A percentile compares a stretch with the other conserved stretches of the same genome.
phyloP scores from a whole-genome alignment of 225 moss, liverwort and hornwort species.

The Pleurozium schreberi region DNA sequence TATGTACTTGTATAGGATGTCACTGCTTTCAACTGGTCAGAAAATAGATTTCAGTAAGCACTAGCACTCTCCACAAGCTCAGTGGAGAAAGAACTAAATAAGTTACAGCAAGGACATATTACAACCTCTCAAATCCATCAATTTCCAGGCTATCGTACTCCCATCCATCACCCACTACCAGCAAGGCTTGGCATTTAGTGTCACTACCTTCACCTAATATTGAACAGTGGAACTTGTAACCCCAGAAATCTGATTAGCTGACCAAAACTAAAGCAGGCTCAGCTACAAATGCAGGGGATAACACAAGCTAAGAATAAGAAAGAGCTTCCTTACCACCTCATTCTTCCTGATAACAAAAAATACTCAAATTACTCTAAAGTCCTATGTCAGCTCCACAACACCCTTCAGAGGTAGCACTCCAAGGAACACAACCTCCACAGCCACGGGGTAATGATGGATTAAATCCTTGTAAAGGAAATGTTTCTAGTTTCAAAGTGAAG shows the following conservation, averaged over 20 bases:
- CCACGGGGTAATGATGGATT: not conserved
- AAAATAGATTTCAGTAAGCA: not conserved
- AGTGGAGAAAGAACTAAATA: not conserved
- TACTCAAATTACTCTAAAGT: not conserved
- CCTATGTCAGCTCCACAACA: not conserved
- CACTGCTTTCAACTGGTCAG: not conserved
- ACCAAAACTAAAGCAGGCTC: not conserved
- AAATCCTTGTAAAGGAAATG: not conserved
- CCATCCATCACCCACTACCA: not conserved
- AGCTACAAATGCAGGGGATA: not conserved
- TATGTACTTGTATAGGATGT: too few species aligned
- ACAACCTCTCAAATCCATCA: not conserved
- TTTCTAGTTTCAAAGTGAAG: not conserved
- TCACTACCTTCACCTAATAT: not conserved
- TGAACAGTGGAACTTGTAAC: not conserved
- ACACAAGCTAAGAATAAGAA: not conserved
- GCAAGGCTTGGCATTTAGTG: not conserved
- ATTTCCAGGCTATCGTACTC: not conserved
- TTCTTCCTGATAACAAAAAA: not conserved
- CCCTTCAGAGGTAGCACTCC: not conserved
- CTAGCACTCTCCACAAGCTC: not conserved
- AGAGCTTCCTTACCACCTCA: not conserved
- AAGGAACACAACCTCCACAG: not conserved
- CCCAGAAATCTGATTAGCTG: not conserved
- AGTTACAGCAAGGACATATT: not conserved